Evolutionary conservation across 805 yeast genomes (phyloP).

Genomic region (Ogataea pignaliae): DNA sequence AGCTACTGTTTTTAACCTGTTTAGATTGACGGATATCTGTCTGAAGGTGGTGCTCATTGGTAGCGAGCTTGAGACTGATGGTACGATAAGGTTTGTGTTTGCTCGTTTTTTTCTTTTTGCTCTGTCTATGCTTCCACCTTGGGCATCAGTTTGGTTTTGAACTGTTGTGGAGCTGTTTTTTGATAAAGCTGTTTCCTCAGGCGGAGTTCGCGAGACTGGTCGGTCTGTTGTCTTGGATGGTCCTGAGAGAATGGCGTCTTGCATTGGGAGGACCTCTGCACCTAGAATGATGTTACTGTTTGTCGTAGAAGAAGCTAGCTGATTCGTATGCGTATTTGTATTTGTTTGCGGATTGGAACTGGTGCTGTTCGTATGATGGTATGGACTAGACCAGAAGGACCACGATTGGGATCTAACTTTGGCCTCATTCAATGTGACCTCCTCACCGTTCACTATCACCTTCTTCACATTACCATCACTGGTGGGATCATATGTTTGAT

Average conservation of each 20-base stretch:
- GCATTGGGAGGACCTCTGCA: background rate
- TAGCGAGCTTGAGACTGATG: conserved; percentile 23
- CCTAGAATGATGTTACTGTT: conserved; percentile 1
- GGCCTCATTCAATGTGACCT: background rate
- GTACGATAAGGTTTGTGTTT: conserved; percentile 26
- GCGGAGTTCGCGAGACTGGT: background rate
- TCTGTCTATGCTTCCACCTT: background rate
- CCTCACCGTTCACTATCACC: conserved; percentile 10
- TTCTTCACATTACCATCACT: conserved; percentile 7
- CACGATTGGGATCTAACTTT: conserved; percentile 22
- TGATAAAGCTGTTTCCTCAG: background rate
- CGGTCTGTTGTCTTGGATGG: conserved; percentile 9
- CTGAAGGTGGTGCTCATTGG: conserved; percentile 13
- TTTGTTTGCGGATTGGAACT: background rate
- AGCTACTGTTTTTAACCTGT: conserved; percentile 3
- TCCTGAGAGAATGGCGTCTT: conserved; percentile 23
- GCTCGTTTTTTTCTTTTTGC: conserved; percentile 9
- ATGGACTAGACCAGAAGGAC: conserved; percentile 24
- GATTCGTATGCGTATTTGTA: conserved; percentile 1
- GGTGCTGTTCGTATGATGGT: conserved; percentile 2
- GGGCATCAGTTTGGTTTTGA: background rate
- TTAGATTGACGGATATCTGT: conserved; percentile 6
- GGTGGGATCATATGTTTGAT: background rate
- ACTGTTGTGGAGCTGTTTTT: background rate
- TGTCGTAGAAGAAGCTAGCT: background rate